Conservation (phyloP, 257 asterid species). For the Penstemon newberryi region DNA sequence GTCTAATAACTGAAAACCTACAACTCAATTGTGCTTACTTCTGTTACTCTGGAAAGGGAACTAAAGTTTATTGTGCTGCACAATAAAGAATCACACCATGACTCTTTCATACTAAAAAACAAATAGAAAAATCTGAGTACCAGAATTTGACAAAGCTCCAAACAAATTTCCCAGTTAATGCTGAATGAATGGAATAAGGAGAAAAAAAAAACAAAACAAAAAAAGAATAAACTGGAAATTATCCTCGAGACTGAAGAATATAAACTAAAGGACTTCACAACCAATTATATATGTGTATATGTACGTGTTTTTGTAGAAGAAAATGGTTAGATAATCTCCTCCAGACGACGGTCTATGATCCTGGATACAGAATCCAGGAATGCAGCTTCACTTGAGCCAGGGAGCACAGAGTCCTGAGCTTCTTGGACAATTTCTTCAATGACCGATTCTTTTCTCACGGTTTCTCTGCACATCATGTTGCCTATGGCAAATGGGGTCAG, state of each 20-base stretch:
- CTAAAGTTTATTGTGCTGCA: slow-evolving; percentile 3
- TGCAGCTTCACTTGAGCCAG: slow-evolving; percentile 63
- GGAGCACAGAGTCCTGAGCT: slow-evolving; percentile 66
- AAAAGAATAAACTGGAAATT: slow-evolving; percentile 17
- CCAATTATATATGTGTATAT: slow-evolving; percentile 31
- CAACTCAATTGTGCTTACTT: not conserved
- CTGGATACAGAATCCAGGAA: slow-evolving; percentile 60
- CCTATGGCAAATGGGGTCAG: slow-evolving; percentile 73
- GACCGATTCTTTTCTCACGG: slow-evolving; percentile 56
- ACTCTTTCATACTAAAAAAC: slow-evolving; percentile 17
- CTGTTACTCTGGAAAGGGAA: slow-evolving; percentile 1
- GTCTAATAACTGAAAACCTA: not conserved
- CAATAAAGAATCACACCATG: not conserved
- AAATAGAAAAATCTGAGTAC: slow-evolving; percentile 10
- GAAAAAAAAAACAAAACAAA: slow-evolving; percentile 9
- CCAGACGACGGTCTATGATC: slow-evolving; percentile 60
- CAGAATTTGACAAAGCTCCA: slow-evolving; percentile 28
- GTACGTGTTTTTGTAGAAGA: slow-evolving; percentile 18
- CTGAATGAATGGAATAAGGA: slow-evolving; percentile 7
- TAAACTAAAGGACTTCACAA: slow-evolving; percentile 29
- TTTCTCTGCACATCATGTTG: slow-evolving; percentile 71
- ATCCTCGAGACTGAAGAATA: slow-evolving; percentile 22
- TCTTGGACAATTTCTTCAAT: slow-evolving; percentile 72
- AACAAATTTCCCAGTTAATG: slow-evolving; percentile 27
- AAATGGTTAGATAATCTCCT: slow-evolving; percentile 35